Evolutionary conservation across 1,139 yeast genomes (phyloP), one percentile per base, ranked within the genome.

Genomic region (Yamadazyma diddensiae): DNA sequence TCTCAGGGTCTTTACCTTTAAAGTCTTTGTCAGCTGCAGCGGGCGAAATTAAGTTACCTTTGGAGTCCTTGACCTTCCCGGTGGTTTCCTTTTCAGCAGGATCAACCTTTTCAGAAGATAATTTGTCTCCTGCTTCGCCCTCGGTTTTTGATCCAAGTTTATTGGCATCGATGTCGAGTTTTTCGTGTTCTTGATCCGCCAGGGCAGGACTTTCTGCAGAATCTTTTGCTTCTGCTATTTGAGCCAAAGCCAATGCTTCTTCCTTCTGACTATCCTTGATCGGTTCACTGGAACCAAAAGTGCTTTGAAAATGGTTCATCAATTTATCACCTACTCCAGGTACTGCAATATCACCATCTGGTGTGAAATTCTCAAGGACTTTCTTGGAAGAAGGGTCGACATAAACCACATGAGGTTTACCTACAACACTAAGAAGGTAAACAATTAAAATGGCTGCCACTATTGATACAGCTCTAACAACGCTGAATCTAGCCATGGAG

Each of bases 1-100:
- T 79, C 29, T 53, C 60, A 11, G 55, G 42, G 17, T 39, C 42
- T 27, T 45, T 42, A n/a, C 46, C 48, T n/a, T 37, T 21, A 21
- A 26, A 40, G 24, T 42, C 46, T 15, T 29, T 25, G 24, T 32
- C 39, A n/a, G 31, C 24, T 6, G 15, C 28, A 3, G 44, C 44
- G 8, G 43, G 41, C 10, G 34, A 36, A 17, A 28, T 36, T 8
- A 15, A 19, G 20, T 33, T 31, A 5, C 37, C 42, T 9, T 37
- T 21, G 2, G 28, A 25, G 22, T 35, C 42, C n/a, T 23, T 37
- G n/a, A 29, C 21, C 6, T 2, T n/a, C n/a, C n/a, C 11, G 8
- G 15, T 13, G 11, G 7, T 20, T 4, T 15, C 27, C 7, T n/a
- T 8, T 4, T 11, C 13, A n/a, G 28, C 19, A 9, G 20, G n/a